These are phyloP conservation scores for Fusarium sp. DNA, from an alignment of 2,329 filamentous ascomycete genomes.

Conservation along the genomic window DNA sequence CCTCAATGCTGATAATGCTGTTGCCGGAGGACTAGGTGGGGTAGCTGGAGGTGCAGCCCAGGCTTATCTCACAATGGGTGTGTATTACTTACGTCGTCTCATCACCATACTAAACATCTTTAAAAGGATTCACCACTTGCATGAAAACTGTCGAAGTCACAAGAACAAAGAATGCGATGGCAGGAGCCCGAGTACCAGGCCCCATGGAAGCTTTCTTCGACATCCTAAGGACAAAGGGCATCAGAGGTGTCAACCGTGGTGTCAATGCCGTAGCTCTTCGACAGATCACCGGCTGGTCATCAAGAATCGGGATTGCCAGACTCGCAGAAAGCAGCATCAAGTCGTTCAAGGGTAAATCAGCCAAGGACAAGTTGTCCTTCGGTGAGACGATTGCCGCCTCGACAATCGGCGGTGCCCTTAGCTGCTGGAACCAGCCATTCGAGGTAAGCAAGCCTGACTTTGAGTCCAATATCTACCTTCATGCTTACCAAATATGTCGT, in stretches of 20 bases:
- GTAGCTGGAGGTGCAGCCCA: constrained; percentile 22
- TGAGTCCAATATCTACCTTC: not conserved
- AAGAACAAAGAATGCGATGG: constrained; percentile 6
- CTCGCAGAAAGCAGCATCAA: constrained; percentile 17
- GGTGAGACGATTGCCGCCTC: constrained; percentile 19
- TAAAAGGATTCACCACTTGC: constrained; percentile 21
- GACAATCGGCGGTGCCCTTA: constrained; percentile 3
- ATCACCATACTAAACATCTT: not conserved
- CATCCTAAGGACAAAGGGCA: constrained; percentile 21
- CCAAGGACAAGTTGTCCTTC: constrained; percentile 5
- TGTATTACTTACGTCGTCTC: too few relatives aligned
- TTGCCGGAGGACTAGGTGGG: constrained; percentile 13
- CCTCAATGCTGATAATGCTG: not conserved
- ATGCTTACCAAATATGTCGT: not conserved
- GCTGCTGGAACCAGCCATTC: constrained; percentile 5
- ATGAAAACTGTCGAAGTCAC: constrained; percentile 29
- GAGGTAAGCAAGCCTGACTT: not conserved
- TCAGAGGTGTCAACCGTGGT: constrained; percentile 19
- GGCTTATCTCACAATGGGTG: constrained; percentile 30
- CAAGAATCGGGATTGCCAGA: constrained; percentile 24
- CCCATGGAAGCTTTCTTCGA: constrained; percentile 24
- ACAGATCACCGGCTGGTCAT: constrained; percentile 26
- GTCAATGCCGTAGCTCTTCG: constrained; percentile 27
- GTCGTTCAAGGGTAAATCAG: constrained; percentile 3
- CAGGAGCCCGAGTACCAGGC: constrained; percentile 12